phyloP scores from a whole-genome alignment of 805 yeast genomes.

The Pichia scutulata region DNA sequence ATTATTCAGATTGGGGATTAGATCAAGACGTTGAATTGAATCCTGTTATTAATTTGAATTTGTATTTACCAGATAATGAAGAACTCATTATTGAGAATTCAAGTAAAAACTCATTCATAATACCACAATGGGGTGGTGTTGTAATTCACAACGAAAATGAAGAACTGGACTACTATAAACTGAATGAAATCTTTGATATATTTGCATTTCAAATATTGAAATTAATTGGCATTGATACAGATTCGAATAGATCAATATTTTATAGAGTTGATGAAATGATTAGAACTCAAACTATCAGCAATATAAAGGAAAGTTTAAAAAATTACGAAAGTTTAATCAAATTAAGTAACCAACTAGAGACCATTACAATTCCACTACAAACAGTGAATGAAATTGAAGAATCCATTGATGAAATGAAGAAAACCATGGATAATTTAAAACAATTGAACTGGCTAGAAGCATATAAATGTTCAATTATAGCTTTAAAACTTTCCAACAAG shows the following conservation, averaged over 20 bases:
- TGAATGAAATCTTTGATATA: constrained; percentile 43
- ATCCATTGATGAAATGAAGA: constrained; percentile 34
- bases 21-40: constrained; percentile 40
- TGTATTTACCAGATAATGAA: constrained; percentile 51
- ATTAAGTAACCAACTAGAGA: constrained; percentile 58
- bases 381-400: constrained; percentile 51
- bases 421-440: constrained; percentile 30
- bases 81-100: constrained; percentile 39
- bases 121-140: constrained; percentile 92
- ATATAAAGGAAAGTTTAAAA: constrained; percentile 54
- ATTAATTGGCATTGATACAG: constrained; percentile 58
- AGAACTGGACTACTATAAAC: constrained; percentile 1
- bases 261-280: constrained; percentile 60
- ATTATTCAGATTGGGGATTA: constrained; percentile 78
- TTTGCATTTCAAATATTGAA: constrained; percentile 72
- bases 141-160: constrained; percentile 34
- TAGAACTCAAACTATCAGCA: constrained; percentile 49
- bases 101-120: constrained; percentile 51
- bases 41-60: constrained; percentile 63
- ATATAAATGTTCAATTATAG: constrained; percentile 38
- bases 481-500: constrained; percentile 51
- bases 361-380: constrained; percentile 75
- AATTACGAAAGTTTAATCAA: constrained; percentile 67
- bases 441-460: constrained; percentile 28
- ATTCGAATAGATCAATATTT: constrained; percentile 47